Conservation (phyloP, 352 stramenopile genomes). For the Globisporangium recalcitrans region DNA sequence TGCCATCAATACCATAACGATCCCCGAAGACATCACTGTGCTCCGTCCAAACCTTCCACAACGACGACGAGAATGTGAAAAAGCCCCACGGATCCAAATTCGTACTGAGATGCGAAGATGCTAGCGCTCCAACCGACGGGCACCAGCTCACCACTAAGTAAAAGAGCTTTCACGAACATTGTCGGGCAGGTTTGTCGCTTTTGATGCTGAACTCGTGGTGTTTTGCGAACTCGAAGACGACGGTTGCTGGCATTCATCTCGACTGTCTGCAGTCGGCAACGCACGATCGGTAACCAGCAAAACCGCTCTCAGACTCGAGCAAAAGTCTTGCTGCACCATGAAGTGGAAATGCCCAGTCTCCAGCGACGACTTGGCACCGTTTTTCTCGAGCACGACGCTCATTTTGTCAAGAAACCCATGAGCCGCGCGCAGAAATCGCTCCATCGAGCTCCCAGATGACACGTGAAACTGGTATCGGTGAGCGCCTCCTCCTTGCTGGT, state of each 20-base stretch:
- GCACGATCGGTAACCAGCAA: background rate
- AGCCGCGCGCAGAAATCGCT: constrained; percentile 17
- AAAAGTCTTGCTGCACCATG: constrained; percentile 71
- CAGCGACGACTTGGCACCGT: background rate
- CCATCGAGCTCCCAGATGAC: background rate
- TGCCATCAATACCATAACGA: constrained; percentile 7
- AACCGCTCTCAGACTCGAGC: constrained; percentile 28
- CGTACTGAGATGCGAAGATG: constrained; percentile 17
- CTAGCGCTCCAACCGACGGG: constrained; percentile 35
- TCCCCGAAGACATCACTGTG: constrained; percentile 41
- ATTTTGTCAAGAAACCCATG: constrained; percentile 28
- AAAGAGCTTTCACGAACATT: constrained; percentile 20
- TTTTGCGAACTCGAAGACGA: background rate
- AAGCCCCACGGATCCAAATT: constrained; percentile 28
- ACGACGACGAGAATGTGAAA: constrained; percentile 17
- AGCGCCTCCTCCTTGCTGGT: background rate
- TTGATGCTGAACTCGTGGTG: background rate
- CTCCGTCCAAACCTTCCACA: constrained; percentile 35
- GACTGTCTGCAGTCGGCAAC: background rate
- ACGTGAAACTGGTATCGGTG: background rate
- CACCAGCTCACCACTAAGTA: constrained; percentile 41
- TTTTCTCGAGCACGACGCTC: constrained; percentile 19
- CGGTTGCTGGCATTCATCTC: background rate
- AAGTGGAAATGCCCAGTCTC: constrained; percentile 29
- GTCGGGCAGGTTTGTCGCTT: constrained; percentile 3